Conservation (phyloP, 805 yeast species). For the Ascoidea asiatica region DNA sequence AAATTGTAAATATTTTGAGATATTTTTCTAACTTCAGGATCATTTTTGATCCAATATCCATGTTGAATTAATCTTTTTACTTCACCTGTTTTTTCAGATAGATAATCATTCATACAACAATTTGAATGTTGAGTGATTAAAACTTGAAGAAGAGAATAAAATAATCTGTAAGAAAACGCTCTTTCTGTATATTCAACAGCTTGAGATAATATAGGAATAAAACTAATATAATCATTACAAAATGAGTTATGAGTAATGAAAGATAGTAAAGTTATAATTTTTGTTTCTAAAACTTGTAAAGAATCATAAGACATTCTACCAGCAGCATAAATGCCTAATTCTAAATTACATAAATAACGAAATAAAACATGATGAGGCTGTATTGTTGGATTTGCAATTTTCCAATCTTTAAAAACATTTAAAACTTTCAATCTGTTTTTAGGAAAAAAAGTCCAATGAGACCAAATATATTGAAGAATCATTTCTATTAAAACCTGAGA, state of each 20-base stretch:
- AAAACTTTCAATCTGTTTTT: constrained; percentile 12
- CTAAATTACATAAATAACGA: constrained; percentile 21
- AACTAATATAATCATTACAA: constrained; percentile 20
- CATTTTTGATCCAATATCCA: constrained; percentile 21
- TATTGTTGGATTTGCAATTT: constrained; percentile 18
- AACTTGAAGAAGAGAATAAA: constrained; percentile 16
- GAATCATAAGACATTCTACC: constrained; percentile 12
- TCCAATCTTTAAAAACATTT: constrained; percentile 20
- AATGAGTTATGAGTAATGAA: constrained; percentile 10
- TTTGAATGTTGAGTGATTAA: constrained; percentile 17
- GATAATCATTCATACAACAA: constrained; percentile 23
- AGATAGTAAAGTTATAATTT: constrained; percentile 12
- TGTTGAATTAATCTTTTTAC: constrained; percentile 21
- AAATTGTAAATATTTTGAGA: constrained; percentile 16
- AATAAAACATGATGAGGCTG: constrained; percentile 19
- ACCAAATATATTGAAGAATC: constrained; percentile 29
- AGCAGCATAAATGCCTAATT: constrained; percentile 18
- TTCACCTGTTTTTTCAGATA: constrained; percentile 14
- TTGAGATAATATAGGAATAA: constrained; percentile 23
- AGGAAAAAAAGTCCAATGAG: constrained; percentile 25
- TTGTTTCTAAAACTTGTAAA: constrained; percentile 9
- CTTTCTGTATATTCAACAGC: constrained; percentile 18
- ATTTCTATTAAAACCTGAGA: constrained; percentile 24
- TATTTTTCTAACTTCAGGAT: constrained; percentile 12
- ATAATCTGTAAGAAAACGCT: constrained; percentile 12